Evolutionary conservation across 2,329 filamentous ascomycete genomes (phyloP).

Genomic region (Alternaria brassicae): DNA sequence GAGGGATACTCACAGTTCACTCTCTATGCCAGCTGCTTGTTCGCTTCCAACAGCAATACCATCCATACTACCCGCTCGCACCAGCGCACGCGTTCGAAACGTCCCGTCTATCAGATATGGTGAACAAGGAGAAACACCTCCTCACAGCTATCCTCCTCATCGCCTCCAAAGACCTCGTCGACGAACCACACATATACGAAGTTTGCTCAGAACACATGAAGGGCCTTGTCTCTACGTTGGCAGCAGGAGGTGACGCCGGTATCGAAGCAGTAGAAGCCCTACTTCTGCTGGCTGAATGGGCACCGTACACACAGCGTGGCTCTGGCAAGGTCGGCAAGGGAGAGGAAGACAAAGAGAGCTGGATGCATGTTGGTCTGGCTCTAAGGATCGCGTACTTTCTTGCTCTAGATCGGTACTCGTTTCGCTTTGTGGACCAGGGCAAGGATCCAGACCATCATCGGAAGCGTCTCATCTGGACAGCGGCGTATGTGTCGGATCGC

Average conservation of each 20-base stretch:
- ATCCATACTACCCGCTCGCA: slow-evolving; percentile 74
- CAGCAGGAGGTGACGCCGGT: slow-evolving; percentile 70
- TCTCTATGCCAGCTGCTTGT: slow-evolving; percentile 61
- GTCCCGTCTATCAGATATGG: slow-evolving; percentile 61
- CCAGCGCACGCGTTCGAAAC: slow-evolving; percentile 66
- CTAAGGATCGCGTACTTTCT: slow-evolving; percentile 74
- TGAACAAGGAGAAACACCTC: slow-evolving; percentile 69
- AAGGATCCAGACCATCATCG: slow-evolving; percentile 67
- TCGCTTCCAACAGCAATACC: slow-evolving; percentile 70
- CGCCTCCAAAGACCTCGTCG: slow-evolving; percentile 72
- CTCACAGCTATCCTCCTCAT: slow-evolving; percentile 75
- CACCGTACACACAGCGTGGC: slow-evolving; percentile 68
- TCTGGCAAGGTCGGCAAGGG: slow-evolving; percentile 71
- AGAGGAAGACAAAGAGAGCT: slow-evolving; percentile 76
- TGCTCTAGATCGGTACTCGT: slow-evolving; percentile 71
- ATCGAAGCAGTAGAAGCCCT: slow-evolving; percentile 76
- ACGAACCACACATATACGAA: slow-evolving; percentile 69
- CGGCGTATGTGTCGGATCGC: slow-evolving; percentile 49
- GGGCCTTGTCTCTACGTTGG: slow-evolving; percentile 69
- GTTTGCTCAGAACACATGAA: slow-evolving; percentile 75
- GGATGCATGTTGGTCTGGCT: slow-evolving; percentile 78
- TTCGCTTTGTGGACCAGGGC: slow-evolving; percentile 66
- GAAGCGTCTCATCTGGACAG: slow-evolving; percentile 72
- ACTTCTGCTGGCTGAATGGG: slow-evolving; percentile 75
- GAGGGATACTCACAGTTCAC: slow-evolving; percentile 52